These are phyloP conservation scores for Pichia inconspicua DNA, from an alignment of 1,139 yeast genomes.

Conservation along the genomic window DNA sequence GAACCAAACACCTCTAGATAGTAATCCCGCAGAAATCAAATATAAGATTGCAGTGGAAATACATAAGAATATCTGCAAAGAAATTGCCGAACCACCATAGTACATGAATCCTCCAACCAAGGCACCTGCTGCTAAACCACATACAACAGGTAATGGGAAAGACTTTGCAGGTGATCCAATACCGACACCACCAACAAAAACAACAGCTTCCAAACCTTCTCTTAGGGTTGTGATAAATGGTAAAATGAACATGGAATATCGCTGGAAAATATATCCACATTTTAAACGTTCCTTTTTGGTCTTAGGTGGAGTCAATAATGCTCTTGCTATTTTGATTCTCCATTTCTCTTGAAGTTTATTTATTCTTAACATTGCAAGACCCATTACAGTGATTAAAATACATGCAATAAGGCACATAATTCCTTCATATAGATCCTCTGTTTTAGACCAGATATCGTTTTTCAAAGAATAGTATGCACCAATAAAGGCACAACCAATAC, in stretches of 20 bases:
- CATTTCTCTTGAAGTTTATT: constrained; percentile 90
- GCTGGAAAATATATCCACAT: constrained; percentile 39
- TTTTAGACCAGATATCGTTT: constrained; percentile 71
- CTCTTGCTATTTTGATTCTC: constrained; percentile 80
- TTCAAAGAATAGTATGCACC: constrained; percentile 75
- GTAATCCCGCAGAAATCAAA: constrained; percentile 78
- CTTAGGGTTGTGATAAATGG: constrained; percentile 76
- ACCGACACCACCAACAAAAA: constrained; percentile 76
- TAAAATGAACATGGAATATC: constrained; percentile 66
- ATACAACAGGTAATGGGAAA: constrained; percentile 76
- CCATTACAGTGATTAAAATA: constrained; percentile 79
- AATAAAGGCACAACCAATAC: constrained; percentile 79
- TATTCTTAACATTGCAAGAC: constrained; percentile 81
- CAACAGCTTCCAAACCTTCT: constrained; percentile 86
- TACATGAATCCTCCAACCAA: constrained; percentile 60
- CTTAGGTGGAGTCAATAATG: constrained; percentile 32
- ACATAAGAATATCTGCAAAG: constrained; percentile 72
- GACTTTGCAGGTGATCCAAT: constrained; percentile 43
- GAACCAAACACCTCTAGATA: constrained; percentile 86
- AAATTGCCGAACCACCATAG: constrained; percentile 63
- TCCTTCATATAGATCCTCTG: constrained; percentile 95
- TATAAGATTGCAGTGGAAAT: constrained; percentile 77
- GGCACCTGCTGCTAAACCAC: constrained; percentile 67
- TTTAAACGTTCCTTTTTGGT: constrained; percentile 32
- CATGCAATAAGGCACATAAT: constrained; percentile 77